Evolutionary conservation across 148 eudicot genomes (phyloP).

Genomic region (Chenopodium suecicum): DNA sequence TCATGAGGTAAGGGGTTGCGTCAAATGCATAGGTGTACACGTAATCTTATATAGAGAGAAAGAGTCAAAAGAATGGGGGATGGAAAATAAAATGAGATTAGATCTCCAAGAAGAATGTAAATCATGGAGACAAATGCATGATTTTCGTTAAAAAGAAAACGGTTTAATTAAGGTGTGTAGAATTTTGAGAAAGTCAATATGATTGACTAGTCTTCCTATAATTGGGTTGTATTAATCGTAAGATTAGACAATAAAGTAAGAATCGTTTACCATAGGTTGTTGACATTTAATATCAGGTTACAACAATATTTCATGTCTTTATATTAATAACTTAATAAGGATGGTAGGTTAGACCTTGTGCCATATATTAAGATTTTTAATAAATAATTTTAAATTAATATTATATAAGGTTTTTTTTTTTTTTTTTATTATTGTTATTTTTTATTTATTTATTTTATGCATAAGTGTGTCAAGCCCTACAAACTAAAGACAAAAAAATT

Average conservation of each 20-base stretch:
- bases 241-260: slow-evolving; percentile 5
- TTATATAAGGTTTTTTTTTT: too few relatives aligned
- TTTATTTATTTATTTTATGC: too few relatives aligned
- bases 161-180: not conserved
- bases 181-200: slow-evolving; percentile 10
- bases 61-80: slow-evolving; percentile 23
- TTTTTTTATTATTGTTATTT: too few relatives aligned
- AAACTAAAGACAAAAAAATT: too few relatives aligned
- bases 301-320: not conserved
- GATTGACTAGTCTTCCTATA: slow-evolving; percentile 26
- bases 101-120: slow-evolving; percentile 15
- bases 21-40: slow-evolving; percentile 23
- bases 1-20: slow-evolving; percentile 42
- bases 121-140: slow-evolving; percentile 20
- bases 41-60: slow-evolving; percentile 8
- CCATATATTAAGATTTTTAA: too few relatives aligned
- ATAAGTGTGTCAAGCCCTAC: too few relatives aligned
- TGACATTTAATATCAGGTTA: not conserved
- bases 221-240: slow-evolving; percentile 12
- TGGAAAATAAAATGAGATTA: slow-evolving; percentile 23
- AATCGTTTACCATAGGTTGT: not conserved
- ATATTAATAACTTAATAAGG: too few relatives aligned
- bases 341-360: too few relatives aligned
- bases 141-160: slow-evolving; percentile 17
- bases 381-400: too few relatives aligned